Conservation (phyloP, 345 rosid genomes). For the Populus simonii region DNA sequence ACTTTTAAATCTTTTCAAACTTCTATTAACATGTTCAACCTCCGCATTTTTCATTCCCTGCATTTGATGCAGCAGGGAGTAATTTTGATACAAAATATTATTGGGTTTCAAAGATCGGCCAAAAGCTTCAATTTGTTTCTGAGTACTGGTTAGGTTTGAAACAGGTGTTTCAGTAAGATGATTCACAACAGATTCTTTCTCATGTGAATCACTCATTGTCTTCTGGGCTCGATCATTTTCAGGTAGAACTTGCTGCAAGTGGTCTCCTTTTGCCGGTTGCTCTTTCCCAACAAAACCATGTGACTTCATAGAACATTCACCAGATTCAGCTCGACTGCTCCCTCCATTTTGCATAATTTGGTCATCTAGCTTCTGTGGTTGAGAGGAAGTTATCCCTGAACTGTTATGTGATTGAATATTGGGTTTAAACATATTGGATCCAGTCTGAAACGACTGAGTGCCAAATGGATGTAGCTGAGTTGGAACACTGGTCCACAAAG, state of each 20-base stretch:
- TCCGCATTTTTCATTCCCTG: conserved; percentile 54
- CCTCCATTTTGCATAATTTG: conserved; percentile 38
- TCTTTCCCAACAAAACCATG: conserved; percentile 37
- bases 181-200: conserved; percentile 30
- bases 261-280: conserved; percentile 34
- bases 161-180: conserved; percentile 27
- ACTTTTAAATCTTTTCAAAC: conserved; percentile 50
- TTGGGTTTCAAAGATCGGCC: conserved; percentile 52
- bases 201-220: conserved; percentile 16
- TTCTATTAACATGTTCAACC: conserved; percentile 44
- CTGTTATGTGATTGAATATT: conserved; percentile 34
- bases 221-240: conserved; percentile 26
- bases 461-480: conserved; percentile 23
- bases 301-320: conserved; percentile 30
- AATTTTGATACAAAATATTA: conserved; percentile 36
- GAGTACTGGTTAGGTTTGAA: conserved; percentile 32
- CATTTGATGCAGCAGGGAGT: conserved; percentile 46
- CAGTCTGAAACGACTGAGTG: conserved; percentile 33
- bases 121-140: conserved; percentile 58
- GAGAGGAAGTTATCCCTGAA: conserved; percentile 38
- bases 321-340: conserved; percentile 34
- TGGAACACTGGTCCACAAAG: conserved; percentile 37
- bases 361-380: conserved; percentile 35
- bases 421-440: conserved; percentile 33
- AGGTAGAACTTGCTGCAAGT: conserved; percentile 20